Evolutionary conservation across 805 yeast species (phyloP).

Genomic region (Ogataea thermomethanolica): DNA sequence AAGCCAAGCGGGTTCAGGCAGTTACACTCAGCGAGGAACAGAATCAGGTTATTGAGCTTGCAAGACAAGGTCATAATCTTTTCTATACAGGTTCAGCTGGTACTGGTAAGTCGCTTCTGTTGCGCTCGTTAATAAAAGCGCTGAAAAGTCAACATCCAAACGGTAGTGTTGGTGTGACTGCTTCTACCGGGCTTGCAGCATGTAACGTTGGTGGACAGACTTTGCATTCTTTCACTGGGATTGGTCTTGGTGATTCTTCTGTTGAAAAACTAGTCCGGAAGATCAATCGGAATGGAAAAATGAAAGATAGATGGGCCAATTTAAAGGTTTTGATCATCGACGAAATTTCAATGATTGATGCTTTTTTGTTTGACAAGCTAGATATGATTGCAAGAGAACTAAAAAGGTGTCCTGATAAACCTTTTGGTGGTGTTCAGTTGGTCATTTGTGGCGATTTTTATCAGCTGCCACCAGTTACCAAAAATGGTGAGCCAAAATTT

Average conservation of each 20-base stretch:
- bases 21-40: constrained; percentile 56
- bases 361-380: constrained; percentile 58
- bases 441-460: constrained; percentile 79
- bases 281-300: constrained; percentile 49
- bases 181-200: constrained; percentile 83
- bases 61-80: constrained; percentile 56
- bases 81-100: constrained; percentile 94
- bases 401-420: constrained; percentile 37
- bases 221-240: constrained; percentile 71
- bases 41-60: constrained; percentile 60
- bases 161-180: constrained; percentile 68
- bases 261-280: constrained; percentile 45
- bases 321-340: constrained; percentile 65
- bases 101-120: constrained; percentile 88
- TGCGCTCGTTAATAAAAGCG: constrained; percentile 57
- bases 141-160: constrained; percentile 43
- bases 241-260: constrained; percentile 65
- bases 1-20: constrained; percentile 22
- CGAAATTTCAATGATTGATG: constrained; percentile 81
- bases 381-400: constrained; percentile 55
- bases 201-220: constrained; percentile 80
- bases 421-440: constrained; percentile 81
- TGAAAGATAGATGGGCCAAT: constrained; percentile 50
- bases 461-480: constrained; percentile 73
- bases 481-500: constrained; percentile 38